Percentiles rank a stretch among this genome's conserved stretches.
phyloP scores from a whole-genome alignment of 2,329 filamentous ascomycete species.

The Hymenoscyphus scutula region DNA sequence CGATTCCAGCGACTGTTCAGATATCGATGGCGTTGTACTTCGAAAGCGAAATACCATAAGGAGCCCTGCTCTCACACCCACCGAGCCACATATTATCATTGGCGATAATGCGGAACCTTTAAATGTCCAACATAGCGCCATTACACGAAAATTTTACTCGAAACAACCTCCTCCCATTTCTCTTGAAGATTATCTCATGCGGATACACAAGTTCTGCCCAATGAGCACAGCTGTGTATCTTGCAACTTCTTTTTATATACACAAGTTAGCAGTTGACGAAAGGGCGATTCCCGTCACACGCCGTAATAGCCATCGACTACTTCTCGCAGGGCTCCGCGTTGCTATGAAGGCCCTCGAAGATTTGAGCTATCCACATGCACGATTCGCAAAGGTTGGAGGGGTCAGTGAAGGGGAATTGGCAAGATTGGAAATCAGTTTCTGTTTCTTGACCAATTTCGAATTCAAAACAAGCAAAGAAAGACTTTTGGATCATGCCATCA shows the following conservation, averaged over 20 bases:
- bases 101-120: slow-evolving; percentile 71
- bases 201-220: slow-evolving; percentile 87
- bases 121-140: slow-evolving; percentile 76
- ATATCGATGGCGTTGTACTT: slow-evolving; percentile 56
- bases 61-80: slow-evolving; percentile 27
- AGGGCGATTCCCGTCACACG: slow-evolving; percentile 75
- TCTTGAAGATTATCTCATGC: slow-evolving; percentile 78
- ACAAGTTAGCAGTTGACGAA: slow-evolving; percentile 75
- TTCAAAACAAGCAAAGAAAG: slow-evolving; percentile 61
- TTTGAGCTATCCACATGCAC: slow-evolving; percentile 78
- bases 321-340: slow-evolving; percentile 79
- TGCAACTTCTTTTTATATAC: slow-evolving; percentile 83
- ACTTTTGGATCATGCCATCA: slow-evolving; percentile 49
- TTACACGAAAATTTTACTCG: slow-evolving; percentile 90
- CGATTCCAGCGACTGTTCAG: slow-evolving; percentile 26
- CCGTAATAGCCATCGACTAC: slow-evolving; percentile 80
- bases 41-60: slow-evolving; percentile 40
- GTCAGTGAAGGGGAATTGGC: slow-evolving; percentile 80
- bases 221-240: slow-evolving; percentile 94
- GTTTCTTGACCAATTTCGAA: slow-evolving; percentile 82
- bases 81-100: slow-evolving; percentile 55
- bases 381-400: slow-evolving; percentile 83
- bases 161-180: slow-evolving; percentile 81
- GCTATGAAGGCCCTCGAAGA: slow-evolving; percentile 97
- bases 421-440: slow-evolving; percentile 84